These are phyloP conservation scores for Diplodia sapinea DNA, from an alignment of 2,329 filamentous ascomycete species.

Conservation along the genomic window DNA sequence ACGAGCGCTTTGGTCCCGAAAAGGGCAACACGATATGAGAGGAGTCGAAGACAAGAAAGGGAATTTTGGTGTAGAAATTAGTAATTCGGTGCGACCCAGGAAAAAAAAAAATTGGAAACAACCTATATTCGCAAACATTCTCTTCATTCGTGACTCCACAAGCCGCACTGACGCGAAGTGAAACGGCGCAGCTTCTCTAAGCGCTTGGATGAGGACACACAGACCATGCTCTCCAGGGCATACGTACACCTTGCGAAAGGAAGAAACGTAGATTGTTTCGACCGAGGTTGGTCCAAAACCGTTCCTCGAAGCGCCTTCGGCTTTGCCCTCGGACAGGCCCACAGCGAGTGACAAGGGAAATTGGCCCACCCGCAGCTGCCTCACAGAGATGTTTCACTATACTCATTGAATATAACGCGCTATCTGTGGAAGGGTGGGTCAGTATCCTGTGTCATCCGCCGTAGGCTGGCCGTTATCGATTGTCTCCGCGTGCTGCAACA, in stretches of 20 bases:
- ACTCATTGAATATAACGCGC: too few relatives aligned
- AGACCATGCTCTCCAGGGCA: background rate
- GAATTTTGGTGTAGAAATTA: background rate
- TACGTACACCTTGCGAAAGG: background rate
- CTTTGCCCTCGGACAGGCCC: background rate
- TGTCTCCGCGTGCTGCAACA: conserved; percentile 7
- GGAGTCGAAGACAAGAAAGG: background rate
- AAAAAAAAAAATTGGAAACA: conserved; percentile 19
- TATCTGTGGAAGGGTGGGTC: too few relatives aligned
- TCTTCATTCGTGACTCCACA: conserved; percentile 1
- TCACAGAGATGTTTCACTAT: too few relatives aligned
- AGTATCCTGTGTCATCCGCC: too few relatives aligned
- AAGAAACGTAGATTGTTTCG: conserved; percentile 3
- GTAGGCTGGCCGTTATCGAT: background rate
- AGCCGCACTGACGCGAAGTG: background rate
- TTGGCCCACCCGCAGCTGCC: too few relatives aligned
- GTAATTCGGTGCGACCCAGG: conserved; percentile 4
- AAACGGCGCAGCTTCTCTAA: background rate
- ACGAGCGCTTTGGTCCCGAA: background rate
- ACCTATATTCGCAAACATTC: background rate
- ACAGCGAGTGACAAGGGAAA: too few relatives aligned
- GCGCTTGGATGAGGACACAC: background rate
- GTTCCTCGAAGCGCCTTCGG: conserved; percentile 13
- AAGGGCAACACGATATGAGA: background rate
- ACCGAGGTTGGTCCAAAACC: too few relatives aligned